Base-by-base conservation (phyloP, 108 stramenopile species). In the Discostella stelligeroides region DNA sequence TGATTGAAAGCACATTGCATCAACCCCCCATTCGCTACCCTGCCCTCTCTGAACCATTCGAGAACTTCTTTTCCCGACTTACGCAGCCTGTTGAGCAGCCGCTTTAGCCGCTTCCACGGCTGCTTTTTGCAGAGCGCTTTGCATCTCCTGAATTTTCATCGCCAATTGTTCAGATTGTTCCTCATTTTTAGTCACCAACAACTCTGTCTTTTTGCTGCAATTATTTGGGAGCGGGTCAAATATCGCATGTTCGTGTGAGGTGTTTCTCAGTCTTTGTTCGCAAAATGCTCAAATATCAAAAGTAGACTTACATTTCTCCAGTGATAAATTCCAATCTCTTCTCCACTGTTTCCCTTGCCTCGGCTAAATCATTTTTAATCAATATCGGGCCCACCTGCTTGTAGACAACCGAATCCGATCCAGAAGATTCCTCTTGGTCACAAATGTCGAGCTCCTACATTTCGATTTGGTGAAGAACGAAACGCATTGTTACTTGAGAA, bases 321-420 rank as follows among this genome's bases (percentile, higher is more conserved):
- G 69, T 74, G 61, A 97, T 96, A 56, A 94, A 94, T 70, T 95
- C 89, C 38, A 96, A 68, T 28, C 95, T 77, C 69, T 95, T 94
- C n/a, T 55, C 59, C 7, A 97, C 91, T 6, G 92, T 95, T 14
- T 90, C 75, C 45, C 86, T 92, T 39, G 92, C 94, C 54, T 97
- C 97, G n/a, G 92, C 91, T 38, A 93, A 62, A 20, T 92, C 90
- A 50, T 95, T 88, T 68, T 85, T 86, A 17, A 97, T 81, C n/a
- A 97, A 72, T 13, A 96, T 90, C 10, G 97, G 97, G 11, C 97
- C 97, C 12, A 96, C 87, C 76, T 89, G 80, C 68, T 97, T 97
- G 80, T 91, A 96, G 12, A 97, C 79, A 17, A 77, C 68, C 7
- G 76, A 66, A 25, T 75, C 75, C 5, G 75, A 73, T 18, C 83